Base-by-base conservation (phyloP, 148 eudicot genomes). In the Rhododendron kiyosumense region DNA sequence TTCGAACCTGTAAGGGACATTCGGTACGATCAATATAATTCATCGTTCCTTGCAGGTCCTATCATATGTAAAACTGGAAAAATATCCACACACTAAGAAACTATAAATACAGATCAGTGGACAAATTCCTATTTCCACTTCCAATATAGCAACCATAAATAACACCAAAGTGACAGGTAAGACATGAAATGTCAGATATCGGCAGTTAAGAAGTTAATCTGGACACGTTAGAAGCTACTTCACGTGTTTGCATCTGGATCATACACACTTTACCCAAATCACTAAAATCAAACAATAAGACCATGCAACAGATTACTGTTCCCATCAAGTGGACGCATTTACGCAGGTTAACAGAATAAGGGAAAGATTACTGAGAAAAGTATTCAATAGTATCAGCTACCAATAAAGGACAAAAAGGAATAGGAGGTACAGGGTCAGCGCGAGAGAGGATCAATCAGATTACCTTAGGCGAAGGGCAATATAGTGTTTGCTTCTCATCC, bases 401-500 rank as follows among this genome's bases (percentile, higher is more conserved):
- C 3, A 24, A 43, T 1, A 78, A 34, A 36, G 84, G 30, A 2
- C 30, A 81, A 85, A 83, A 24, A 26, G 49, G 49, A 57, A 57
- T 78, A 32, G 45, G 67, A 14, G 52, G 51, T 2, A 20, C 48
- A 24, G 74, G 24, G 26, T 34, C 30, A 20, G 80, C 0, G 38
- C 14, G 71, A 73, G 38, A 38, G 57, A 49, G 34, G 51, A 30
- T 45, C 45, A 67, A 30, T 1, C 43, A 61, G 32, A 84, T 81
- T 81, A 94, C 98, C 99, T 95, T 85, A 97, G 91, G 90, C 95
- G 99, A 80, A 97, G 93, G 85, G 99, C 98, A 89, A 97, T 92
- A 76, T 84, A 97, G 85, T 95, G 96, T 92, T 91, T 91, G 91
- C 93, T 92, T 94, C 81, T 92, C 86, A 46, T 91, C 89, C 94